Base-by-base conservation (phyloP, 2,329 filamentous ascomycete species). In the Ascomycota sp. region DNA sequence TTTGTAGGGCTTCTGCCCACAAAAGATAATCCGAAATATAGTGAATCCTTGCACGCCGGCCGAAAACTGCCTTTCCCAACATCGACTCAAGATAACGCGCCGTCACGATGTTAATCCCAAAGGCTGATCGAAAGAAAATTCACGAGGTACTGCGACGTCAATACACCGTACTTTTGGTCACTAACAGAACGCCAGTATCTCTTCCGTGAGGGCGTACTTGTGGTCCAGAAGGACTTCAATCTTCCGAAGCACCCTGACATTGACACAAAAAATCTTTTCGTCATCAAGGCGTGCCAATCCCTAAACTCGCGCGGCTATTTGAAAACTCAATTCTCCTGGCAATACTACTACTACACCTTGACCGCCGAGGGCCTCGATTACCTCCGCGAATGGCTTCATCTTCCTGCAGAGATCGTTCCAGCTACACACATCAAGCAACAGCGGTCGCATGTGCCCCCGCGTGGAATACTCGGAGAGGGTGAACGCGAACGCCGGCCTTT, bases 341-440 rank as follows among this genome's bases (percentile, higher is more conserved):
- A 93, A 67, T 93, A 85, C 74, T 93, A 95, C 78, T 98, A 98
- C 80, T 98, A 98, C 77, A 94, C 89, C 63, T 77, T 98, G 63
- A 94, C 86, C 59, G 81, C 85, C 55, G 85, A 95, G 73, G 89
- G 89, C 66, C 86, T 98, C 59, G 86, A 95, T 70, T 98, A 98
- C 75, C 85, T 98, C 61, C 86, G 89, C 58, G 89, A 98, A 72
- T 98, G 89, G 89, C 85, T 98, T 51, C 89, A 98, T 68, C 79
- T 98, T 51, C 89, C 89, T 53, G 85, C 89, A 57, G 89, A 98
- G 75, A 94, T 98, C 56, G 89, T 98, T 46, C 89, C 89, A 49
- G 83, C 91, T 53, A 98, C 89, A 53, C 89, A 98, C 78, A 95
- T 98, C 69, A 98, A 98, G 81, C 85, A 94, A 71, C 83, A 94